These are phyloP conservation scores for Exophiala oligosperma DNA, from an alignment of 2,329 filamentous ascomycete species.

Conservation along the genomic window DNA sequence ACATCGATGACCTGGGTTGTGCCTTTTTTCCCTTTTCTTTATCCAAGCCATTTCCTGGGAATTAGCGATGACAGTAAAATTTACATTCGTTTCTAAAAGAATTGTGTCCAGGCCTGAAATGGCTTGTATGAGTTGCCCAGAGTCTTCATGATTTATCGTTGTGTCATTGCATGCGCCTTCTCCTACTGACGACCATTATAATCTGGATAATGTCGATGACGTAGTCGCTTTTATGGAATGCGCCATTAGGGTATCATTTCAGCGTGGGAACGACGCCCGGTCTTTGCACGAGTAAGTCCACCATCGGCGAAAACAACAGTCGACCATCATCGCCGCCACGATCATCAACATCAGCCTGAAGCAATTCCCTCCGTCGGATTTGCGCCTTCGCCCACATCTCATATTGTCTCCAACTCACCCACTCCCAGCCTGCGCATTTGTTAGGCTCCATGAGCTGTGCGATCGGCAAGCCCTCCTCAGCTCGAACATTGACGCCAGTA, in stretches of 20 bases:
- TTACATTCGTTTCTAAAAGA: too few relatives aligned
- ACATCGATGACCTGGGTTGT: too few relatives aligned
- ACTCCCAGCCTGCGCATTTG: slow-evolving; percentile 58
- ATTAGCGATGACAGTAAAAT: too few relatives aligned
- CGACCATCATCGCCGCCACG: slow-evolving; percentile 31
- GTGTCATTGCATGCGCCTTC: too few relatives aligned
- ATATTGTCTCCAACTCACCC: slow-evolving; percentile 53
- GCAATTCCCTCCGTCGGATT: slow-evolving; percentile 8
- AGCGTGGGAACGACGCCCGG: slow-evolving; percentile 33
- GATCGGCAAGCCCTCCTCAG: slow-evolving; percentile 52
- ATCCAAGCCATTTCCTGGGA: too few relatives aligned
- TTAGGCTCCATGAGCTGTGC: slow-evolving; percentile 45
- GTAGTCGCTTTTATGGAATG: background rate
- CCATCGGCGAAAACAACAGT: slow-evolving; percentile 49
- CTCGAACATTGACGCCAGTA: slow-evolving; percentile 2
- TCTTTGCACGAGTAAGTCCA: slow-evolving; percentile 46
- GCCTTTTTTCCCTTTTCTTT: too few relatives aligned
- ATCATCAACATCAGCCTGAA: slow-evolving; percentile 17
- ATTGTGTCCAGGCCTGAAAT: too few relatives aligned
- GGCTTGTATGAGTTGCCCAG: too few relatives aligned
- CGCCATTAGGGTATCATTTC: background rate
- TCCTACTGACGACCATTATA: too few relatives aligned
- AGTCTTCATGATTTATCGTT: too few relatives aligned
- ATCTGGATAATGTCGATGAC: too few relatives aligned
- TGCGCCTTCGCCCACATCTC: slow-evolving; percentile 36